phyloP scores from a whole-genome alignment of 257 asterid species.

The Fraxinus cuspidata region DNA sequence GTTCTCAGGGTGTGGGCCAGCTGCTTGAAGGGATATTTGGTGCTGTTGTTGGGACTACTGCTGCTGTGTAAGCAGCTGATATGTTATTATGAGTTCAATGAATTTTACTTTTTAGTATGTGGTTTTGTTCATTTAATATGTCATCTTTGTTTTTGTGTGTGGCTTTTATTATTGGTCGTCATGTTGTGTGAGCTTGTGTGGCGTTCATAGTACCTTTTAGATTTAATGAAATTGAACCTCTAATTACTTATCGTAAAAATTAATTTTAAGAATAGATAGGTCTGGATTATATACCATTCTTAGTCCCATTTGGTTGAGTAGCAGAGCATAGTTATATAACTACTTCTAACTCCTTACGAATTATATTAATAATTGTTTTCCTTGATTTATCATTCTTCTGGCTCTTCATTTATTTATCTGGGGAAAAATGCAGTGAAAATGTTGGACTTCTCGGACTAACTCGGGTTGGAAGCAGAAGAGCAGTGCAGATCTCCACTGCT shows the following conservation, averaged over 20 bases:
- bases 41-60: constrained; percentile 71
- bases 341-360: not conserved
- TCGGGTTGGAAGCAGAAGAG: constrained; percentile 99
- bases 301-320: not conserved
- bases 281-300: not conserved
- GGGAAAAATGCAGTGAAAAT: constrained; percentile 67
- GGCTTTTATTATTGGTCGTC: constrained; percentile 12
- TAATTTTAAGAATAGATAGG: too few relatives aligned
- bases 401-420: not conserved
- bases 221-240: not conserved
- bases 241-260: not conserved
- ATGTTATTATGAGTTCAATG: not conserved
- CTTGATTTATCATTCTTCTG: not conserved
- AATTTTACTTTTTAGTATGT: constrained; percentile 14
- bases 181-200: constrained; percentile 13
- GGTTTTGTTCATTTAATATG: not conserved
- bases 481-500: constrained; percentile 83
- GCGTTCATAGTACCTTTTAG: not conserved
- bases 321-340: not conserved
- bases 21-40: constrained; percentile 93
- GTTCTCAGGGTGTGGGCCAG: constrained; percentile 86
- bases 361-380: not conserved
- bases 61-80: constrained; percentile 69
- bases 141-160: not conserved
- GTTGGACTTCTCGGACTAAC: constrained; percentile 97